A percentile compares a stretch with the other conserved stretches of the same genome.
phyloP scores from a whole-genome alignment of 495 filamentous ascomycete genomes.

The Lindgomyces ingoldianus region DNA sequence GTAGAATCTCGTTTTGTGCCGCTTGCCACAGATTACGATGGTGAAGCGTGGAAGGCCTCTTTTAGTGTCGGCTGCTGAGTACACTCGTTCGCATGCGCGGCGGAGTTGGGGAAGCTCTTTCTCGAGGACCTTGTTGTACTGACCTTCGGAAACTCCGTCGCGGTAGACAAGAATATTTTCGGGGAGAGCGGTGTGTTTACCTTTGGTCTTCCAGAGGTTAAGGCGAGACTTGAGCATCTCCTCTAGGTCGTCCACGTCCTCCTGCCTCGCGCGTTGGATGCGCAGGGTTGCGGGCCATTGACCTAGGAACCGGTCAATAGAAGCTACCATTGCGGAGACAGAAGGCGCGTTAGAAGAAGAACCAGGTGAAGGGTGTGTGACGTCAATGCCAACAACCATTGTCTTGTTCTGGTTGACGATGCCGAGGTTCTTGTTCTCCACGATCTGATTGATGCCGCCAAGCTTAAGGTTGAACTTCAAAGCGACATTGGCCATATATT shows the following conservation, averaged over 20 bases:
- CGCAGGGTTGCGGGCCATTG: constrained; percentile 71
- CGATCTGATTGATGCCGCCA: constrained; percentile 71
- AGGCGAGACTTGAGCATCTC: constrained; percentile 62
- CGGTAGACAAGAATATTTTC: constrained; percentile 81
- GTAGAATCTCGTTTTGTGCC: constrained; percentile 89
- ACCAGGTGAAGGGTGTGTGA: constrained; percentile 81
- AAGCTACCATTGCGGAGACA: constrained; percentile 73
- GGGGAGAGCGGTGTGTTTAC: constrained; percentile 56
- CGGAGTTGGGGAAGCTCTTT: constrained; percentile 59
- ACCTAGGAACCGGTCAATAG: constrained; percentile 58
- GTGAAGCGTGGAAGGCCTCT: constrained; percentile 56
- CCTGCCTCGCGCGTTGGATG: constrained; percentile 55
- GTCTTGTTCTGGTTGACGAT: constrained; percentile 56
- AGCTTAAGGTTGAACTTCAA: constrained; percentile 88
- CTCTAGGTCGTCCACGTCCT: constrained; percentile 59
- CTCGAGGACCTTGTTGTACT: constrained; percentile 63
- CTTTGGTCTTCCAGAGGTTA: constrained; percentile 54
- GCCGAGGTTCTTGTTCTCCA: constrained; percentile 55
- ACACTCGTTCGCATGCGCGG: constrained; percentile 60
- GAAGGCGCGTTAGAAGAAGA: constrained; percentile 61
- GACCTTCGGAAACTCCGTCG: constrained; percentile 86
- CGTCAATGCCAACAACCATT: constrained; percentile 85
- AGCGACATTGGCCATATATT: constrained; percentile 71
- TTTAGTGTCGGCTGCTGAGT: constrained; percentile 45
- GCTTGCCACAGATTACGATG: constrained; percentile 71